Base-by-base conservation (phyloP, 2,329 filamentous ascomycete genomes). In the Diplodia scrobiculata region DNA sequence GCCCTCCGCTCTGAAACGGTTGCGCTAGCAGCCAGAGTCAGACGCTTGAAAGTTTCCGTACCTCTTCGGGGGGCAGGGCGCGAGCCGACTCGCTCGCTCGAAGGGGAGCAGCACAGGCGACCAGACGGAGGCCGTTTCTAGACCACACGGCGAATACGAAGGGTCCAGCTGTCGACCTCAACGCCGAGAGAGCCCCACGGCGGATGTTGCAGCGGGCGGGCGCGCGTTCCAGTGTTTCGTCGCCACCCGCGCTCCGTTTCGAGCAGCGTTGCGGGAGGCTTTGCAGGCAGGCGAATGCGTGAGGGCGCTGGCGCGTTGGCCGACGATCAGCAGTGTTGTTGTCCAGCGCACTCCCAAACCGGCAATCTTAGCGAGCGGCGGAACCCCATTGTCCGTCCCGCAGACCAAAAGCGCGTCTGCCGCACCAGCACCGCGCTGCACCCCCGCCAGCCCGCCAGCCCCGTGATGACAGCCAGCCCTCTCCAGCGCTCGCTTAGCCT, bases 101-200 rank as follows among this genome's bases (percentile, higher is more conserved):
- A 50, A 50, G 7, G 41, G 58, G 41, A 36, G 58, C 41, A 62
- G 58, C 58, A 62, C 32, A 25, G 55, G 38, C 55, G 55, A 19
- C 36, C 6, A 45, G 58, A 62, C 36, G 58, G 58, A 50, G 41
- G 29, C 45, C 45, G 58, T 62, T 62, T 50, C 58, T 50, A 62
- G 58, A 50, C 58, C 58, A 19, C 58, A 50, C 27, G 9, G 29
- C 45, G 58, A 62, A 62, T 62, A 62, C 58, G 41, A 62, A 50
- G 58, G 58, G 58, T 50, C 58, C 58, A 62, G 45, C n/a, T 36
- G 58, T 17, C 38, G 58, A 17, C 27, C 29, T 5, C 25, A 14
- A 2, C 27, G 5, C 14, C 58, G 45, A 25, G 41, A 50, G 14
- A 17, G 58, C 17, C 38, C 55, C 21, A 25, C 38, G 17, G 25